Evolutionary conservation across 2,329 filamentous ascomycete genomes (phyloP), one percentile per base, ranked within the genome.

Genomic region (Lecanoromycetidae sp.): DNA sequence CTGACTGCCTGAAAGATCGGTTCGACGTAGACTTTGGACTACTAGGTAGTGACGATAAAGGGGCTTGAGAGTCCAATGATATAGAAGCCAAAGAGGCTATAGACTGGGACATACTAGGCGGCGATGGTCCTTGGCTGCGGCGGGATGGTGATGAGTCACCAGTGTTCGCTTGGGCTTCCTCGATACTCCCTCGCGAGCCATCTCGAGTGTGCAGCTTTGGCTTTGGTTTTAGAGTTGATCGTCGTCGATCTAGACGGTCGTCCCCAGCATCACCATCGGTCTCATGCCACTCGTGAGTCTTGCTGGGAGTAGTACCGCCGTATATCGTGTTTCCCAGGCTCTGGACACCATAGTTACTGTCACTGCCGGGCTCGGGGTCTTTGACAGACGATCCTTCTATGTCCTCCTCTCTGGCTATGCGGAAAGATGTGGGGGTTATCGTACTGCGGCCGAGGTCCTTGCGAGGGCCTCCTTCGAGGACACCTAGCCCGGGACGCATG

Each of bases 1-100:
- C 77, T n/a, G 75, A 72, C 15, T 75, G 66, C 48, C 71, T 68
- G 46, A 78, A 64, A 0, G 76, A 80, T 37, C 71, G 72, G n/a
- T 75, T 68, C 5, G 76, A 78, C 3, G 66, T 65, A 3, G 76
- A 79, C 51, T 74, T 76, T 1, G 77, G 77, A 43, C 76, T 79
- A 57, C 73, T 74, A 2, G 75, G 70, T 30, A 76, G 61, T 9
- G 67, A 73, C 2, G 69, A 71, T 2, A 65, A 63, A 29, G 70
- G 70, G 40, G 67, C 65, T 4, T 71, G 68, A 38, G 69, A 72
- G 37, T 57, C 56, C 44, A 69, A 53, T 32, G 63, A 63, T 29
- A 72, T 58, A 34, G 72, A 71, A 7, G 71, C 72, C 23, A 73
- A 54, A 5, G 70, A 71, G 7, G 71, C 72, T 22, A 73, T 54